Evolutionary conservation across 2,329 filamentous ascomycete species (phyloP), one percentile per base, ranked within the genome.

Genomic region (Tympanopsis confertula): DNA sequence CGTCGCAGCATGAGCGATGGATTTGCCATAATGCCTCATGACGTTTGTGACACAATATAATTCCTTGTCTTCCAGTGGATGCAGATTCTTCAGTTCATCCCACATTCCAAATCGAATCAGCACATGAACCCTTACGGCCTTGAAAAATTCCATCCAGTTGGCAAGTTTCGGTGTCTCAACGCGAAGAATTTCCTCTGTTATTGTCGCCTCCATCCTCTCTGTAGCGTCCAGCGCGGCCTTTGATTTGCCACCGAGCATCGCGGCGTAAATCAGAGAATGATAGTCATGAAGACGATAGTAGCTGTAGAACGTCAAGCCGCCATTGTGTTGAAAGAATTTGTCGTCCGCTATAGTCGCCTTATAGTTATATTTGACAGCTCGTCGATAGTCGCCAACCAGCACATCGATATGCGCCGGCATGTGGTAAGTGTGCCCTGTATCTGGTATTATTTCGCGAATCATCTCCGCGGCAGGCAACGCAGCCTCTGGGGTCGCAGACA

Each of bases 51-150:
- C 65, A 40, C 63, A 68, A 47, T 71, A 74, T 3, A 76, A 52
- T 1, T 60, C 47, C 30, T 50, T 45, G 42, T 76, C 68, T 5
- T 52, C 38, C 0, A 69, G 70, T 4, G 71, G 41, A 0, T 51
- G 38, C 3, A 71, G 47, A 2, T 50, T 50, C 13, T 71, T 52
- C n/a, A 77, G 57, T 2, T 73, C 66, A 3, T 66, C 45, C 71
- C 71, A 76, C 38, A 55, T 55, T 3, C 72, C 72, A 41, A 77
- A 77, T 3, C 72, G 64, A 7, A 77, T 59, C 17, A 73, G 55
- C 5, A 71, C 68, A 46, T 77, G 71, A 4, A 70, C 53, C 5
- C 65, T 60, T 41, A 73, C 65, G 2, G 62, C 59, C 13, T 68
- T 49, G 43, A 72, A 74, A 20, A 62, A 61, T 50, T 77, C 72